A percentile compares a stretch with the other conserved stretches of the same genome.
Conservation (phyloP, 176 grass and related monocot species). For the Juncus effusus region DNA sequence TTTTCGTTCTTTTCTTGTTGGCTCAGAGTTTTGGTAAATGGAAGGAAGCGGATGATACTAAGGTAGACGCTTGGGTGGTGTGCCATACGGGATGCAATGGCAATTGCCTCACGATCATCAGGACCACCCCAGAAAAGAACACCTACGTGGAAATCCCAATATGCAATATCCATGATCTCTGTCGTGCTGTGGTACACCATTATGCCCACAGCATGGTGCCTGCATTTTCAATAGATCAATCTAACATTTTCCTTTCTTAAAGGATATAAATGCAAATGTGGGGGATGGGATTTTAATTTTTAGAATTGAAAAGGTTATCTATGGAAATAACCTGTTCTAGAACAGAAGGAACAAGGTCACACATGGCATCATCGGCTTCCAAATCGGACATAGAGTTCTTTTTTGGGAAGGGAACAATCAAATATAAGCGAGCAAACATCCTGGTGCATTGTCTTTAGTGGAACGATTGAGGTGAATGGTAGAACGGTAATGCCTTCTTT, state of each 20-base stretch:
- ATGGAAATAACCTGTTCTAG: not conserved
- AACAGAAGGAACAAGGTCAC: constrained; percentile 11
- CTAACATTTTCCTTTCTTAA: too few species aligned
- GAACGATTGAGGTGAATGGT: constrained; percentile 29
- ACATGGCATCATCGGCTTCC: not conserved
- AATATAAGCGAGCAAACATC: constrained; percentile 27
- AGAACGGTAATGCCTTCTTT: not conserved
- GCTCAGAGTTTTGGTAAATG: not conserved
- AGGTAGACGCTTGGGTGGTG: not conserved
- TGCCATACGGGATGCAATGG: too few species aligned
- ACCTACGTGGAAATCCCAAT: too few species aligned
- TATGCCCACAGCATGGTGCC: not conserved
- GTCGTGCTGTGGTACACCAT: not conserved
- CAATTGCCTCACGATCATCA: too few species aligned
- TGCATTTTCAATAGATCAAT: too few species aligned
- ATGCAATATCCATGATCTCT: too few species aligned
- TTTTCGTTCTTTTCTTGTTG: not conserved
- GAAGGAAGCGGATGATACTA: constrained; percentile 4
- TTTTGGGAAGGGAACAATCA: constrained; percentile 25
- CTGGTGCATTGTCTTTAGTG: constrained; percentile 25
- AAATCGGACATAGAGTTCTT: not conserved
- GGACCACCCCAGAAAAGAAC: too few species aligned
- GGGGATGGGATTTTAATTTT: too few species aligned
- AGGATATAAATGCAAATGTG: too few species aligned
- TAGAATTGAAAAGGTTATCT: not conserved